Evolutionary conservation across 169 alveolate species (phyloP).

Genomic region (Cryptosporidium andersoni): DNA sequence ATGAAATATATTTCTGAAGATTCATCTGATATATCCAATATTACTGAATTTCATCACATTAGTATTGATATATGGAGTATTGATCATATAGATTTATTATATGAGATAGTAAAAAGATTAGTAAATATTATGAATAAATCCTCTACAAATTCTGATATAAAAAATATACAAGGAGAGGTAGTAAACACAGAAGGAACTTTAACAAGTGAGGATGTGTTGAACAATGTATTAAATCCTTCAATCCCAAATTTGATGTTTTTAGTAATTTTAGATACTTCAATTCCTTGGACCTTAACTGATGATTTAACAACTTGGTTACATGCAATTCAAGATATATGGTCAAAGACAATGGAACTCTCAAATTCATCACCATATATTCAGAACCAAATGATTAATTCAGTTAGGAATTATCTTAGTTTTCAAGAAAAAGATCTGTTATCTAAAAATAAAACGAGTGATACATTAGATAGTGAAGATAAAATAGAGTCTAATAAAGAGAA

Average conservation of each 20-base stretch:
- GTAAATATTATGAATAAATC: constrained; percentile 35
- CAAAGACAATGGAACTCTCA: constrained; percentile 27
- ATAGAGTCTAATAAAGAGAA: not conserved
- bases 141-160: not conserved
- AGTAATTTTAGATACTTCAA: constrained; percentile 45
- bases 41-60: not conserved
- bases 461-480: not conserved
- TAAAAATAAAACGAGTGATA: not conserved
- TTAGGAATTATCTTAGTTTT: constrained; percentile 12
- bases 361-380: constrained; percentile 26
- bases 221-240: not conserved
- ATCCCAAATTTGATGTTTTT: constrained; percentile 51
- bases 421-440: not conserved
- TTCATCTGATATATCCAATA: not conserved
- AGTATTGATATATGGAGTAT: constrained; percentile 64
- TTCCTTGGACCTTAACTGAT: constrained; percentile 67
- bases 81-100: constrained; percentile 46
- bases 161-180: not conserved
- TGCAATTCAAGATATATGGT: constrained; percentile 54
- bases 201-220: not conserved
- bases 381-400: constrained; percentile 34
- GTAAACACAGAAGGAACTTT: not conserved
- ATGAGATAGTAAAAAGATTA: constrained; percentile 50
- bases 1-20: not conserved
- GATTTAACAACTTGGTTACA: constrained; percentile 57